Evolutionary conservation across 208 protist species (phyloP).

Genomic region (Acanthamoeba polyphaga): DNA sequence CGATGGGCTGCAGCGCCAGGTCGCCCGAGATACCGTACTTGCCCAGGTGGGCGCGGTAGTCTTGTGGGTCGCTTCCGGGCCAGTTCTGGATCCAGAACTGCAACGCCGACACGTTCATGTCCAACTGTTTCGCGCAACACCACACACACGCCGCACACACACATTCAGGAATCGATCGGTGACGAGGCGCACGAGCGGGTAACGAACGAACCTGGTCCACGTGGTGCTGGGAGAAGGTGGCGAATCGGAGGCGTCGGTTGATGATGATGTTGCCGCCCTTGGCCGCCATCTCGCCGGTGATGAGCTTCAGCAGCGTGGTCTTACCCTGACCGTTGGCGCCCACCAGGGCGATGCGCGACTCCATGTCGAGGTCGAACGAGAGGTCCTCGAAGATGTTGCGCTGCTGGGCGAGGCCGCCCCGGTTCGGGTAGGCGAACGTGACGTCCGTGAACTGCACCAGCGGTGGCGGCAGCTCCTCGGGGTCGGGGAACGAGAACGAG

Average conservation of each 20-base stretch:
- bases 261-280: constrained; percentile 80
- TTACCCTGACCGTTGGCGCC: constrained; percentile 91
- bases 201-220: constrained; percentile 91
- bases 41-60: constrained; percentile 60
- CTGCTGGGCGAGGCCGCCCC: constrained; percentile 81
- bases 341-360: constrained; percentile 75
- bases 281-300: constrained; percentile 83
- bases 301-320: constrained; percentile 88
- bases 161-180: neutral
- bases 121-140: neutral
- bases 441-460: constrained; percentile 95
- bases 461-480: constrained; percentile 85
- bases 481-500: constrained; percentile 85
- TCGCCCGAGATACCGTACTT: constrained; percentile 93
- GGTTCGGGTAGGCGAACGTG: constrained; percentile 81
- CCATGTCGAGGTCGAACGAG: constrained; percentile 73
- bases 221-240: constrained; percentile 97
- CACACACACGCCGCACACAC: neutral
- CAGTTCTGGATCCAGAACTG: constrained; percentile 60
- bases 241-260: constrained; percentile 88
- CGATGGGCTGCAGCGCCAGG: constrained; percentile 95
- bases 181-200: neutral
- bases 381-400: constrained; percentile 51
- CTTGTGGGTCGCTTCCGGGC: constrained; percentile 66
- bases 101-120: constrained; percentile 67